Base-by-base conservation (phyloP, 345 rosid species). In the Adansonia digitata region DNA sequence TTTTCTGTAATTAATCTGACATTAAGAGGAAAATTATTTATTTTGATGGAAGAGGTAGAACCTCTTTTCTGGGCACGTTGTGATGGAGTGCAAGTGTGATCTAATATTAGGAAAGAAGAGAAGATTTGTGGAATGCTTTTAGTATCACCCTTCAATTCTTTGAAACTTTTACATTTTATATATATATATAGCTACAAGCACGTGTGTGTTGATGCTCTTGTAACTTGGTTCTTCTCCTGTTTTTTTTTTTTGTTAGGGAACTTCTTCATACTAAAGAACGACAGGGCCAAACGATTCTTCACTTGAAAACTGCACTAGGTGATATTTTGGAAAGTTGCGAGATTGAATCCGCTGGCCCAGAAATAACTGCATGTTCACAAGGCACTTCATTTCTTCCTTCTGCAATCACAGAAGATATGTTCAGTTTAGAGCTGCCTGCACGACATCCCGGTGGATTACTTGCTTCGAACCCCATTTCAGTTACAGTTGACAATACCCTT, bases 311-410 rank as follows among this genome's bases (percentile, higher is more conserved):
- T 73, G 86, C 81, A 10, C 55, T 90, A 11, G 88, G 90, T 61
- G 83, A 83, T 49, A 77, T 88, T 42, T 64, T 90, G 82, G 81
- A 78, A 71, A 90, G 88, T 74, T 88, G 89, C 75, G 92, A 90
- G 82, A 88, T 90, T 3, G 94, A 88, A 78, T 77, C 39, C 65
- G 88, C 77, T 48, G 88, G 88, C 31, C 77, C 81, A 52, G 88
- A 84, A 72, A 71, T 86, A 48, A 80, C 92, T 26, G 87, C 88
- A 45, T 87, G 89, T 78, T 88, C 92, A 6, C 91, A 88, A 74
- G 88, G 77, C 45, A 79, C 86, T 26, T 81, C 84, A 40, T 90
- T 84, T 77, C 91, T 90, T 80, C 90, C 88, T 59, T 67, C 89
- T 40, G 82, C 86, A 74, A 77, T 87, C 73, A 83, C 84, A 7